Evolutionary conservation across 495 filamentous ascomycete species (phyloP), one percentile per base, ranked within the genome.

Genomic region (Usnea hakonensis): DNA sequence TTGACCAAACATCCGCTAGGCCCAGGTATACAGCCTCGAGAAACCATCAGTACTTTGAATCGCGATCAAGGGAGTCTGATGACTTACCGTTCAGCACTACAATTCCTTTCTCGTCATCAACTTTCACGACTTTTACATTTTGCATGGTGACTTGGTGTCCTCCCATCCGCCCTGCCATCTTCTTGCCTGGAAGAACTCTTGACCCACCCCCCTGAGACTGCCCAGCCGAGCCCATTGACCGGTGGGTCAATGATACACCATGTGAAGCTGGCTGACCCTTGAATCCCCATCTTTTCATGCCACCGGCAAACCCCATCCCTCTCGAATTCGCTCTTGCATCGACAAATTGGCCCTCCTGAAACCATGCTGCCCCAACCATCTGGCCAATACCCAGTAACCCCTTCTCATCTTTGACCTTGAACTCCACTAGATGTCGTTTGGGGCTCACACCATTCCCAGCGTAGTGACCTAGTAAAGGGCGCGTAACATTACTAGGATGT

Each of bases 151-250:
- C 87, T 65, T 84, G 83, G 73, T 92, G 79, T 61, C 86, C 86
- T 30, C 94, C 94, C 94, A 98, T 97, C 50, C 90, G 83, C 61
- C 94, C 94, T 26, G 94, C 84, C 94, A 98, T 98, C 75, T 89
- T 90, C 85, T 98, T 98, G 56, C 94, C 94, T 0, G 94, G 94
- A 62, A 87, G 83, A 46, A 98, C 94, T 68, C 94, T 80, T 48
- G 90, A 94, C 73, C 94, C 94, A 72, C 89, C 85, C 65, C 94
- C 94, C 74, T 98, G 94, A 68, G 86, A 86, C 41, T 86, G 89
- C 65, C 94, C 94, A 16, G 83, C 78, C 6, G 89, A 91, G 78
- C 94, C 94, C 79, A 96, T 87, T 3, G 88, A 85, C 69, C 94
- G 82, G 78, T 98, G 94, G 55, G 87, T 90, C 75, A 89, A 82